Base-by-base conservation (phyloP, 441 rosid genomes). In the Populus hybrid region DNA sequence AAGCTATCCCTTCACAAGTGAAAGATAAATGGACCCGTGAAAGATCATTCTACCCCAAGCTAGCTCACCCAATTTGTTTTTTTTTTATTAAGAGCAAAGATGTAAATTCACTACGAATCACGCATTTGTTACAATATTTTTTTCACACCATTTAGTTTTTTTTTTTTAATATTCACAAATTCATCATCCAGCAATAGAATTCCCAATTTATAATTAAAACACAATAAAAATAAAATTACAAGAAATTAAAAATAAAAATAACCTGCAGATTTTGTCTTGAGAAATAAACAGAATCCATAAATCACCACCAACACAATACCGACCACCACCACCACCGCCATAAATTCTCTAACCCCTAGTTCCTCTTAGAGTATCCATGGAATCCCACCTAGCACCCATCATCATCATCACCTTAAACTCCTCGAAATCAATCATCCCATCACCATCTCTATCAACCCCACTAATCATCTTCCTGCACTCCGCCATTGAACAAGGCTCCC, bases 361-460 rank as follows among this genome's bases (percentile, higher is more conserved):
- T 20, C 10, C 23, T 57, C 21, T 20, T 2, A 57, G 63, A 57
- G 63, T 0, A 7, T 57, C 23, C 63, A 7, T 57, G 21, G 74
- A 71, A n/a, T 79, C 85, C 80, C 78, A 82, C 67, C 82, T 76
- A 3, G 80, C 67, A 12, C 82, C 82, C 46, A 66, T 70, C 81
- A 86, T 86, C 98, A 92, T 93, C 99, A 95, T 93, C 0, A 88
- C 90, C 91, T 90, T 93, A 78, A 93, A 95, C 90, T 95, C 99
- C 26, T 95, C 97, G 69, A 95, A 95, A 85, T 88, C 90, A 67
- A 95, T 94, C 63, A 83, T 87, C 28, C 99, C 98, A 24, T 93
- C 89, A 6, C 32, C 32, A 30, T 30, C 32, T 30, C 99, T 84
- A 42, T 94, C 99, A 1, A 95, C 97, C 4, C 97, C 99, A 11